phyloP scores from a whole-genome alignment of 148 eudicot genomes.

The Cornus florida region DNA sequence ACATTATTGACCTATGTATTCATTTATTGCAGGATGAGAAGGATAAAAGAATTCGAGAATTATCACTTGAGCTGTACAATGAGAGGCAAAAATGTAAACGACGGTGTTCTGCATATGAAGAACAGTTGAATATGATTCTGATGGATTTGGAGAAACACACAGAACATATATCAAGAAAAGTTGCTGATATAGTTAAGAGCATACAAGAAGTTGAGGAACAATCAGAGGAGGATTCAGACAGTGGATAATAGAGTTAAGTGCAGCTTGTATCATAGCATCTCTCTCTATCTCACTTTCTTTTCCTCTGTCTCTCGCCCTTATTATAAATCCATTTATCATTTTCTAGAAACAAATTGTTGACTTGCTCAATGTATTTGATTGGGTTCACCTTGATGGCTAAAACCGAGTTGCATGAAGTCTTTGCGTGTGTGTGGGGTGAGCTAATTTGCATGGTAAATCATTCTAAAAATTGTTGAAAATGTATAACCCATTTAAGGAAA shows the following conservation, averaged over 20 bases:
- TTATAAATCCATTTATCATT: neutral
- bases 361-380: neutral
- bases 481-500: too few relatives aligned
- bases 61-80: slow-evolving; percentile 8
- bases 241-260: neutral
- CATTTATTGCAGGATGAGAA: slow-evolving; percentile 3
- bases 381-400: neutral
- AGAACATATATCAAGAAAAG: neutral
- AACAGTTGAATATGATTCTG: slow-evolving; percentile 9
- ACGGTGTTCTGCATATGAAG: slow-evolving; percentile 5
- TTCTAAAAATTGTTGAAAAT: too few relatives aligned
- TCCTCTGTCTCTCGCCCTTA: neutral
- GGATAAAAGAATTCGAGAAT: slow-evolving; percentile 9
- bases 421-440: too few relatives aligned
- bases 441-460: too few relatives aligned
- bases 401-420: neutral
- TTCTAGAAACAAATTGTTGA: neutral
- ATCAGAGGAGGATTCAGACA: slow-evolving; percentile 1
- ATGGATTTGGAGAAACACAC: slow-evolving; percentile 8
- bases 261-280: neutral
- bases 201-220: slow-evolving; percentile 8
- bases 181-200: slow-evolving; percentile 6
- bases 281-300: neutral
- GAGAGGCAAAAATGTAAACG: slow-evolving; percentile 9
- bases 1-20: neutral